phyloP scores from a whole-genome alignment of 2,329 filamentous ascomycete species.

The Amauroascus niger region DNA sequence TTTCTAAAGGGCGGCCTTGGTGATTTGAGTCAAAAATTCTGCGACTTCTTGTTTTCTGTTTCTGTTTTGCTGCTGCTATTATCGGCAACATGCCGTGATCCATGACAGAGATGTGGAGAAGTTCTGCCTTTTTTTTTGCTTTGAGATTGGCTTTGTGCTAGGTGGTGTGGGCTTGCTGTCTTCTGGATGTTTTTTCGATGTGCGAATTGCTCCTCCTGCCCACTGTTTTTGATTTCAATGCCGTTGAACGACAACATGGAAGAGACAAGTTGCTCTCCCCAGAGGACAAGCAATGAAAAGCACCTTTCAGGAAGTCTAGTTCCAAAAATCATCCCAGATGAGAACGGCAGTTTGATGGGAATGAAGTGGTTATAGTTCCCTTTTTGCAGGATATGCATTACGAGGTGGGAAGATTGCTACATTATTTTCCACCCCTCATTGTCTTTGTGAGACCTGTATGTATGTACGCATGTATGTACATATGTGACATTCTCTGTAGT shows the following conservation, averaged over 20 bases:
- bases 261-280: neutral
- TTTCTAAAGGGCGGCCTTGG: neutral
- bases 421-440: neutral
- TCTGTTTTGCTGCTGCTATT: conserved; percentile 1
- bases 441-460: neutral
- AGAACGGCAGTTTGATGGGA: neutral
- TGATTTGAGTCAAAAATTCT: conserved; percentile 4
- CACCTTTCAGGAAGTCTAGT: neutral
- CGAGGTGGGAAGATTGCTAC: neutral
- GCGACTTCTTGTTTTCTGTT: neutral
- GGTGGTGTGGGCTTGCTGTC: neutral
- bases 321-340: neutral
- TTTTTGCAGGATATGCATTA: neutral
- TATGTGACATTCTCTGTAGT: neutral
- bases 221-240: neutral
- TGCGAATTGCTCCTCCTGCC: neutral
- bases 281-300: neutral
- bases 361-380: neutral
- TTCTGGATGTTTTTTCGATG: neutral
- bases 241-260: neutral
- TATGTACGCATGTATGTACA: conserved; percentile 4
- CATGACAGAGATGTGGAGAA: neutral
- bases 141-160: neutral
- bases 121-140: neutral
- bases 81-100: neutral